Evolutionary conservation across 768 basidiomycete species (phyloP).

Genomic region (Xerocomus spinulosus): DNA sequence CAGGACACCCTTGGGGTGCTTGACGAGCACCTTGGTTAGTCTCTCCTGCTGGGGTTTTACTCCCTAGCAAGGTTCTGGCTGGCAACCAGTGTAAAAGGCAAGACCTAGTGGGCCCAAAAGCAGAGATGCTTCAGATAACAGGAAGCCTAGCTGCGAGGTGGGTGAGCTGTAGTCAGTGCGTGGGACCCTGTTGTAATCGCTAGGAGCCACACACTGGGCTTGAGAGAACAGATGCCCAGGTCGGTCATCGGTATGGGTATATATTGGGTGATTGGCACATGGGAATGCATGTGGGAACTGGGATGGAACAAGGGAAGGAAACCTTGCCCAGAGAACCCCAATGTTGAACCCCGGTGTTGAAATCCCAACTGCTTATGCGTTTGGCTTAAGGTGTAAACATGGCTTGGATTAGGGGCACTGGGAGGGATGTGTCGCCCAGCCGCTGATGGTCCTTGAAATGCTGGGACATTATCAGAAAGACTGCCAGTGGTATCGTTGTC

Average conservation of each 20-base stretch:
- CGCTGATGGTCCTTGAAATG: too few relatives aligned
- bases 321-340: too few relatives aligned
- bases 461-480: too few relatives aligned
- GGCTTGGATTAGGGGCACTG: too few relatives aligned
- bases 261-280: background rate
- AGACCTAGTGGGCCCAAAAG: background rate
- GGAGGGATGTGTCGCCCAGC: too few relatives aligned
- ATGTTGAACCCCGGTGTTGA: too few relatives aligned
- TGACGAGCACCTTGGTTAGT: background rate
- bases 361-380: too few relatives aligned
- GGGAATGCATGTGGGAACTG: too few relatives aligned
- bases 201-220: background rate
- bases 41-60: background rate
- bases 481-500: too few relatives aligned
- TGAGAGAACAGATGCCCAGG: background rate
- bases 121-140: background rate
- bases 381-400: too few relatives aligned
- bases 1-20: background rate
- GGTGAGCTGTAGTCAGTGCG: background rate
- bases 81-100: background rate
- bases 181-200: background rate
- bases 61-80: background rate
- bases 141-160: background rate
- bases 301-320: too few relatives aligned
- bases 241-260: too few relatives aligned